phyloP scores from a whole-genome alignment of 345 rosid genomes.

The Brassica juncea region DNA sequence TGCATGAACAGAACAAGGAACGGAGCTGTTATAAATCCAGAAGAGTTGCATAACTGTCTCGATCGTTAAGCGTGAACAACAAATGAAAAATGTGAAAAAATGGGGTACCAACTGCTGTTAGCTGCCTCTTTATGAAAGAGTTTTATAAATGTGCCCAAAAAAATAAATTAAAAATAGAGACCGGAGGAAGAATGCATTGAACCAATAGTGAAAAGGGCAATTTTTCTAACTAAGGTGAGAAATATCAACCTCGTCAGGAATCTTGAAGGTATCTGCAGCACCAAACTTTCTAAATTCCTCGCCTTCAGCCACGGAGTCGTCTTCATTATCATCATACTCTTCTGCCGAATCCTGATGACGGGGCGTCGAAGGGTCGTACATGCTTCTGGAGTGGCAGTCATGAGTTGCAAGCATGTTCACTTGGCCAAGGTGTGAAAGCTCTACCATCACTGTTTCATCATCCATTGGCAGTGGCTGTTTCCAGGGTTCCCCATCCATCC shows the following conservation, averaged over 20 bases:
- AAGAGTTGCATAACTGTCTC: background rate
- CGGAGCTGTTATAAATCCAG: background rate
- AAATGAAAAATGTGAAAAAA: background rate
- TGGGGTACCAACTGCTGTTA: background rate
- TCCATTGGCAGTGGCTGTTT: conserved; percentile 82
- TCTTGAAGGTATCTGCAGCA: conserved; percentile 83
- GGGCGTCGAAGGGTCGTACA: conserved; percentile 43
- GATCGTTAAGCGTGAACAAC: background rate
- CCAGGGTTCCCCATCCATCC: conserved; percentile 98
- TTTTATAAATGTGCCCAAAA: background rate
- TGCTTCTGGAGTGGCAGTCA: conserved; percentile 69
- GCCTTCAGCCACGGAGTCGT: conserved; percentile 41
- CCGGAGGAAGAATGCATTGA: conserved; percentile 5
- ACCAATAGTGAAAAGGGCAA: background rate
- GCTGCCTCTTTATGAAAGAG: background rate
- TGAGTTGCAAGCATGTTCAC: conserved; percentile 87
- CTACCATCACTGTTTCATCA: conserved; percentile 78
- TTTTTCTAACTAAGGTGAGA: conserved; percentile 60
- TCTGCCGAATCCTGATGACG: conserved; percentile 18
- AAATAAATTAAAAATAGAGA: background rate
- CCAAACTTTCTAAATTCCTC: conserved; percentile 81
- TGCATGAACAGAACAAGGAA: background rate
- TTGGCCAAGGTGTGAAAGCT: conserved; percentile 90
- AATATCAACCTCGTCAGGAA: conserved; percentile 79
- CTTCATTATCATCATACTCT: conserved; percentile 53